These are phyloP conservation scores for Peronospora tabacina DNA, from an alignment of 352 stramenopile genomes.

Conservation along the genomic window DNA sequence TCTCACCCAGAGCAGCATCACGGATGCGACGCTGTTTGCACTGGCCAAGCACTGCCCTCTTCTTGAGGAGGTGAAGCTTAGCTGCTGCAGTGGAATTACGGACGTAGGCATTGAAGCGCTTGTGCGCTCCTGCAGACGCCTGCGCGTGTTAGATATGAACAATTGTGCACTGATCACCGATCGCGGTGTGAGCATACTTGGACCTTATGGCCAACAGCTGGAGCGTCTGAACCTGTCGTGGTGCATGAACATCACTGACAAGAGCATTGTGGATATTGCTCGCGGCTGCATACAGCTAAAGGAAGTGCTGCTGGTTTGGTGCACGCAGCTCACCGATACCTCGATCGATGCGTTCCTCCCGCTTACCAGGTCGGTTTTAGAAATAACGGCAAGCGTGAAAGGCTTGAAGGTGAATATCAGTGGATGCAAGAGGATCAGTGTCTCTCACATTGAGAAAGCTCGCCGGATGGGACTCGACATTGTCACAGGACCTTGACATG, in stretches of 20 bases:
- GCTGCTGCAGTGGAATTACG: slow-evolving; percentile 69
- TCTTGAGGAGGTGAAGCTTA: slow-evolving; percentile 66
- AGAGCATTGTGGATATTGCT: slow-evolving; percentile 61
- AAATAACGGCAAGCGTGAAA: slow-evolving; percentile 12
- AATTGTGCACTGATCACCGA: slow-evolving; percentile 82
- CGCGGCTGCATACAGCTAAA: slow-evolving; percentile 50
- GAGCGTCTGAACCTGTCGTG: slow-evolving; percentile 72
- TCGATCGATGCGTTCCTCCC: slow-evolving; percentile 51
- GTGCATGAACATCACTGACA: slow-evolving; percentile 88
- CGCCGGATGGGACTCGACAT: slow-evolving; percentile 31
- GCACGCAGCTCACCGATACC: slow-evolving; percentile 72
- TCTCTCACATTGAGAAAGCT: slow-evolving; percentile 28
- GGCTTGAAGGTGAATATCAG: slow-evolving; percentile 45
- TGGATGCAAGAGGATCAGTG: slow-evolving; percentile 60
- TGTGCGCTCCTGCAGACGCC: slow-evolving; percentile 36
- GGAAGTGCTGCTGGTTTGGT: slow-evolving; percentile 73
- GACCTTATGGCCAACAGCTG: slow-evolving; percentile 43
- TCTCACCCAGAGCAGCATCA: slow-evolving; percentile 67
- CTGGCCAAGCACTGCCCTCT: slow-evolving; percentile 53
- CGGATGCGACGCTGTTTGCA: slow-evolving; percentile 54
- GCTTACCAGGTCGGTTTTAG: slow-evolving; percentile 3
- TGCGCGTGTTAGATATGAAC: slow-evolving; percentile 59
- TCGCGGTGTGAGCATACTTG: slow-evolving; percentile 50
- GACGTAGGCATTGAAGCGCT: slow-evolving; percentile 68
- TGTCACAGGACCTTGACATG: slow-evolving; percentile 4